Evolutionary conservation across 2,329 filamentous ascomycete genomes (phyloP), one percentile per base, ranked within the genome.

Genomic region (Incumbomyces delicatus): DNA sequence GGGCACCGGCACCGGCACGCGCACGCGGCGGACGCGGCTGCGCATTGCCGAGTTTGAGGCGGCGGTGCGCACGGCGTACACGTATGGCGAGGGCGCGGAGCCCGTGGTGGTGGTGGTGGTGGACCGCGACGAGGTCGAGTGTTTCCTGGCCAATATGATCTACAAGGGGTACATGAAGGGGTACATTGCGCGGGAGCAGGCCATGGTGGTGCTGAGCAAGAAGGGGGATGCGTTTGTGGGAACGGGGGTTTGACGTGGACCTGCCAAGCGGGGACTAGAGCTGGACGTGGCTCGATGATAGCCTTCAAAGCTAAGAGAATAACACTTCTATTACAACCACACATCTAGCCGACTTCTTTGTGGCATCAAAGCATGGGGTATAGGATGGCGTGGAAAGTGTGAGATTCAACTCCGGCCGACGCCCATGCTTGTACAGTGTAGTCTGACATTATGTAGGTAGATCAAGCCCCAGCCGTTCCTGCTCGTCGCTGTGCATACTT

Each of bases 141-240:
- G 92, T 64, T 69, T 95, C 58, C 63, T 98, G 59, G 87, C 92
- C 22, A 96, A 95, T 63, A 86, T 95, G 77, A 95, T 98, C 52
- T 98, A 96, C 73, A 98, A 96, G 80, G 85, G 85, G 49, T 74
- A 92, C 18, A 95, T 98, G 86, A 98, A 96, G 68, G 92, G 94
- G 34, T 98, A 98, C 66, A 98, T 98, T 56, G 83, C 90, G 29
- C 83, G 90, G 46, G 89, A 95, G 57, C 80, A 85, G 56, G 85
- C 84, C 30, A 89, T 89, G 56, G 85, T 98, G 22, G 92, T 98
- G 16, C 69, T 98, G 48, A 95, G 87, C 65, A 96, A 95, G 66
- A 85, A 78, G 49, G 87, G 86, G 39, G 60, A 62, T 34, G 90
- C 92, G 2, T 98, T 98, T 61, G 92, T 94, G 0, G 89, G 89